Conservation (phyloP, 345 rosid genomes). For the Adansonia digitata region DNA sequence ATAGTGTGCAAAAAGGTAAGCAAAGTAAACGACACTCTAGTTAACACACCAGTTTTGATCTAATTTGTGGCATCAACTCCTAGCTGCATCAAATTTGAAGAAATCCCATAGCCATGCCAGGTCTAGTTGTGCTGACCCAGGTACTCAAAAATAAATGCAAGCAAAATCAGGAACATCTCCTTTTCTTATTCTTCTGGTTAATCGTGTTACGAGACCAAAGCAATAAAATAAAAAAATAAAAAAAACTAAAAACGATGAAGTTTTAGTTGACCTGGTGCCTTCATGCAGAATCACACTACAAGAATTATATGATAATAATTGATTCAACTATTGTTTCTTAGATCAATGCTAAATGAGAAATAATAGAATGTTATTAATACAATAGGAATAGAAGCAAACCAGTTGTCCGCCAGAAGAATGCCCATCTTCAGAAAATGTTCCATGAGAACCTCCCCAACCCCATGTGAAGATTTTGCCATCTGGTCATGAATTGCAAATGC, state of each 20-base stretch:
- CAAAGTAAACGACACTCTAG: neutral
- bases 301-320: neutral
- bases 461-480: slow-evolving; percentile 78
- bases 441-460: slow-evolving; percentile 98
- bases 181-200: neutral
- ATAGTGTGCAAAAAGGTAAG: neutral
- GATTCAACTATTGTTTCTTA: neutral
- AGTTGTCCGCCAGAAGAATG: slow-evolving; percentile 93
- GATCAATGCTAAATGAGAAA: neutral
- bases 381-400: slow-evolving; percentile 42
- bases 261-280: neutral
- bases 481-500: slow-evolving; percentile 22
- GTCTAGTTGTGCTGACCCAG: neutral
- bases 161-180: neutral
- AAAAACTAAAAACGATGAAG: neutral
- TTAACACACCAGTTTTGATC: neutral
- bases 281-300: neutral
- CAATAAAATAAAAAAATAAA: neutral
- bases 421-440: slow-evolving; percentile 89
- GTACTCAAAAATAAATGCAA: neutral
- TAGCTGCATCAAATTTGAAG: neutral
- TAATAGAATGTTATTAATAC: slow-evolving; percentile 7
- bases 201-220: neutral
- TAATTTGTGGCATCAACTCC: neutral
- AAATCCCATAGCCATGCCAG: neutral